A percentile compares a stretch with the other conserved stretches of the same genome.
These are phyloP conservation scores for Lathyrus tuberosus DNA, from an alignment of 306 rosid species.

Conservation along the genomic window DNA sequence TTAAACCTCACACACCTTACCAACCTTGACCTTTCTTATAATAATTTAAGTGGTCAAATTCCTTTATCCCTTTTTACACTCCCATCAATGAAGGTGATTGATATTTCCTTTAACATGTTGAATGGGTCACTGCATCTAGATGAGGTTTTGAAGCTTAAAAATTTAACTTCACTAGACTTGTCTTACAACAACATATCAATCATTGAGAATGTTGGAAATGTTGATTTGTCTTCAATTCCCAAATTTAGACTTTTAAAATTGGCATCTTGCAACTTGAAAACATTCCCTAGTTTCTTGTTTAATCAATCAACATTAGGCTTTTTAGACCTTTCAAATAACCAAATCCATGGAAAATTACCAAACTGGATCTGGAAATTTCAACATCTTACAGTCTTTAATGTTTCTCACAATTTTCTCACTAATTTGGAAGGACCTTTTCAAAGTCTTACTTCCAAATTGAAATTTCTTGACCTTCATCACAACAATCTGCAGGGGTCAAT, in stretches of 20 bases:
- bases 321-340: slow-evolving; percentile 54
- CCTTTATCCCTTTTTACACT: slow-evolving; percentile 1
- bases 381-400: slow-evolving; percentile 19
- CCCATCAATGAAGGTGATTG: slow-evolving; percentile 25
- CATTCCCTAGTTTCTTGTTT: not conserved
- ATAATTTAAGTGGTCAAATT: slow-evolving; percentile 1
- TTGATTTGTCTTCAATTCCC: not conserved
- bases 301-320: rapidly evolving
- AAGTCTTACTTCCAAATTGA: too few relatives aligned
- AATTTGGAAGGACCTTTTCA: too few relatives aligned
- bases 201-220: not conserved
- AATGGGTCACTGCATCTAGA: slow-evolving; percentile 38
- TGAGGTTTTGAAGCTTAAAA: slow-evolving; percentile 17
- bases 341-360: slow-evolving; percentile 48
- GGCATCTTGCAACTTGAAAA: not conserved
- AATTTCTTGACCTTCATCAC: too few relatives aligned
- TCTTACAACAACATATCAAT: slow-evolving; percentile 51
- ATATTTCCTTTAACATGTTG: slow-evolving; percentile 60
- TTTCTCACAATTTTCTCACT: slow-evolving; percentile 35
- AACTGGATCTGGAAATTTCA: slow-evolving; percentile 54
- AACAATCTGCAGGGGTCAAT: not conserved
- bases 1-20: slow-evolving; percentile 10
- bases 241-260: rapidly evolving
- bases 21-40: slow-evolving; percentile 11
- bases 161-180: slow-evolving; percentile 54